Evolutionary conservation across 768 basidiomycete species (phyloP), one percentile per base, ranked within the genome.

Genomic region (Cystofilobasidium bisporidii): DNA sequence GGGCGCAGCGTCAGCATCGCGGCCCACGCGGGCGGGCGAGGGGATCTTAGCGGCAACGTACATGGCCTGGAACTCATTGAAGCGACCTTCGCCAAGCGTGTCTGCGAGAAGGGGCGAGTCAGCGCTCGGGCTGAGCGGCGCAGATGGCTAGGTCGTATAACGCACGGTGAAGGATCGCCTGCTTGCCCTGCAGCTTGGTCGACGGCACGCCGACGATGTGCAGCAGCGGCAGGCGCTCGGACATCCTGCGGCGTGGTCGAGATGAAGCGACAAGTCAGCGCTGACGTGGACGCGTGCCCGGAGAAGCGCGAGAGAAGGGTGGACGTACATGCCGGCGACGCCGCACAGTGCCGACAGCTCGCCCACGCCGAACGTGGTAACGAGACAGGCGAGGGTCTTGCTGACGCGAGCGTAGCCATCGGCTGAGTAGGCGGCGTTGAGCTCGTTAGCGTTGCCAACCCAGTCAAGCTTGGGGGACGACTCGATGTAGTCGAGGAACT

Each of bases 321-420:
- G n/a, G n/a, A n/a, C 48, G 20, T 32, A 48, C 53, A 53, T 60
- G 50, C 28, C 40, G 32, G 63, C 38, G 26, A 63, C 71, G 83
- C 86, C 84, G 71, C 73, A 74, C 38, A 87, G 85, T 5, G 91
- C 63, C 9, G n/a, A 28, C 22, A 94, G 78, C 75, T 94, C 92
- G 17, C 92, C 91, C 20, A 94, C 92, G 63, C 92, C 92, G 71
- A 92, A 93, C 1, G 80, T 96, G 15, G 92, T 94, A 33, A 82
- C 77, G 6, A 91, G 76, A 10, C 85, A 88, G 57, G 87, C 88
- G 56, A 89, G 78, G 2, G 26, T 33, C n/a, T 33, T 53, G 60
- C 55, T 92, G 63, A 91, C 85, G 65, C 93, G 83, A 24, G 92
- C 89, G 76, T 94, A 94, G 14, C 92, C 92, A 73, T 93, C 91